Conservation (phyloP, 805 yeast genomes). For the Pichia occidentalis region DNA sequence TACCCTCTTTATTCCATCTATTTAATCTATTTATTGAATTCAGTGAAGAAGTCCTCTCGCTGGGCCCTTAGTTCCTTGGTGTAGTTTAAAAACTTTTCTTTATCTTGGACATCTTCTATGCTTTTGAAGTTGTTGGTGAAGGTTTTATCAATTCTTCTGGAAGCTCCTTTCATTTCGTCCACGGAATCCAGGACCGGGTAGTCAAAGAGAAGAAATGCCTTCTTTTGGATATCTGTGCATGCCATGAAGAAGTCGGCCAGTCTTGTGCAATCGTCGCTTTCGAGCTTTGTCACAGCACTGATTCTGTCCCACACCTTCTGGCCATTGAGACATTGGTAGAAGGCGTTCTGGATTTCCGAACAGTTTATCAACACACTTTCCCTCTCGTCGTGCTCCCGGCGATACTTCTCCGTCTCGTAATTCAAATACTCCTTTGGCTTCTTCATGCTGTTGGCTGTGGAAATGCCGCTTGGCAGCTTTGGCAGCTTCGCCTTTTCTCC, state of each 20-base stretch:
- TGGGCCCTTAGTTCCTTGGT: slow-evolving; percentile 24
- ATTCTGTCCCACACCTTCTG: slow-evolving; percentile 18
- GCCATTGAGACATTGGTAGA: slow-evolving; percentile 23
- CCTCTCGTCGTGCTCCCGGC: slow-evolving; percentile 22
- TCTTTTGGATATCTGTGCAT: slow-evolving; percentile 28
- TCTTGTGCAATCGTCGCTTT: slow-evolving; percentile 22
- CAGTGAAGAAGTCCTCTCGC: slow-evolving; percentile 26
- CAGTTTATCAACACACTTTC: slow-evolving; percentile 30
- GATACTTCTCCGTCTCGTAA: slow-evolving; percentile 24
- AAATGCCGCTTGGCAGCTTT: slow-evolving; percentile 5
- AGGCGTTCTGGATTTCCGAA: slow-evolving; percentile 27
- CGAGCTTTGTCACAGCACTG: slow-evolving; percentile 13
- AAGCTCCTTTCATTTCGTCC: slow-evolving; percentile 26
- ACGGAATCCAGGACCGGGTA: slow-evolving; percentile 24
- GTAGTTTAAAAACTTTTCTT: slow-evolving; percentile 19
- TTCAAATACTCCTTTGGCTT: slow-evolving; percentile 9
- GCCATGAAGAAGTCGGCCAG: slow-evolving; percentile 26
- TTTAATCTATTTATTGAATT: slow-evolving; percentile 22
- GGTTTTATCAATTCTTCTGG: slow-evolving; percentile 23
- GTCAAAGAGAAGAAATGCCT: slow-evolving; percentile 29
- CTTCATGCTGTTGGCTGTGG: slow-evolving; percentile 8
- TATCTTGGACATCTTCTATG: slow-evolving; percentile 25
- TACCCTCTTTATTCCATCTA: neutral
- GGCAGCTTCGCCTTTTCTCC: slow-evolving; percentile 2
- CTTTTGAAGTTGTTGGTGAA: slow-evolving; percentile 25